Base-by-base conservation (phyloP, 371 early-diverging fungal genomes). In the Saksenaea oblongispora region DNA sequence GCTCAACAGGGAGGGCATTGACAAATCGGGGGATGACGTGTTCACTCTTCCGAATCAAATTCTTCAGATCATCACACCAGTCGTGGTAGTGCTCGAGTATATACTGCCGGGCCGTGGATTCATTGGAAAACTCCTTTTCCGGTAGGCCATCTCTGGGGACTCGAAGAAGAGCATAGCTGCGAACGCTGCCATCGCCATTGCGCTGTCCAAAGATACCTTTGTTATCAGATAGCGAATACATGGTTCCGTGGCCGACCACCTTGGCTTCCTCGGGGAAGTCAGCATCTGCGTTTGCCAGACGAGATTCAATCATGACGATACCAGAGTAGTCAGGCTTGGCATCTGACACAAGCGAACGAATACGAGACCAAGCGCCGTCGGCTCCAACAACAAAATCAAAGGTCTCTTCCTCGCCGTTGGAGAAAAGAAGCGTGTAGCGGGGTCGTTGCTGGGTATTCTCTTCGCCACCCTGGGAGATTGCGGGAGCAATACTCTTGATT, bases 311-410 rank as follows among this genome's bases (percentile, higher is more conserved):
- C 31, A 31, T 31, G 4, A 7, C 7, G 2, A 31, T 31, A 7
- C 31, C 31, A 7, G 31, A 31, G 31, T 31, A 31, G 4, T 4
- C 31, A 31, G 31, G 31, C 31, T 4, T 31, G 31, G 31, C 31
- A 7, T 31, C 31, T 4, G 31, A 31, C 31, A 31, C 53, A 10
- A 69, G 47, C 10, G 63, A n/a, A 14, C 83, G 73, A 27, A 76
- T 67, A 31, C 66, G 64, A 37, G 77, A 76, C 83, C 83, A 82
- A 22, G 79, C 74, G 7, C 83, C 83, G 64, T 82, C 83, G n/a
- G 78, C 76, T 17, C 79, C 83, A 24, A 82, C 70, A 4, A 82
- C 72, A 18, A 79, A 35, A 59, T 75, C 75, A 18, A 69, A 69
- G 5, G 65, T 63, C 34, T 54, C 67, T 13, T 54, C 56, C 11